Evolutionary conservation across 805 yeast species (phyloP), one percentile per base, ranked within the genome.

Genomic region (Saitoella complicata): DNA sequence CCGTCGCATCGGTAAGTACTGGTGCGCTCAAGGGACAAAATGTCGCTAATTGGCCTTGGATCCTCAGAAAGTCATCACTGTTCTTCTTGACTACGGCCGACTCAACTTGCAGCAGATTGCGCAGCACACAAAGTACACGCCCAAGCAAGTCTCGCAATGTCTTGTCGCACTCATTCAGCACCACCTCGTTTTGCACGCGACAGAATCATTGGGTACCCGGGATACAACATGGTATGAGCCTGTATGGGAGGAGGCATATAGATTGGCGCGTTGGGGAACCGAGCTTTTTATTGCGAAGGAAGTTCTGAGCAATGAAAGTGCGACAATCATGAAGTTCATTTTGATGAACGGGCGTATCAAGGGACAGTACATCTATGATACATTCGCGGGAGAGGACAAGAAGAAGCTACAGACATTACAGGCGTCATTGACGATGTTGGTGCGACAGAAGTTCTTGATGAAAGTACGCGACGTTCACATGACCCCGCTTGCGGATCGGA

Each of bases 101-200:
- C 9, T 34, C 12, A 40, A 10, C 12, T 6, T 40, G 3, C 31
- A 12, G 12, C 31, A 11, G 21, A n/a, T 40, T 9, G 6, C 10
- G 10, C 10, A n/a, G 3, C 38, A 37, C 21, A 40, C 43, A 8
- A 32, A n/a, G 4, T 30, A 32, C n/a, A 36, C 43, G 7, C n/a
- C 7, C 11, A 9, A 12, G 12, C 21, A 32, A 11, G n/a, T 40
- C 12, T 37, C 31, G 7, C 43, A 40, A 21, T 31, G 37, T 10
- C 31, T 40, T 11, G 43, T 32, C 21, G 11, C 37, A n/a, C n/a
- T 40, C n/a, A 32, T 40, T 36, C 38, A 21, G 31, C 43, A 40
- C 32, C 38, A 34, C 33, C n/a, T 32, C 21, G 43, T 34, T n/a
- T 21, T 10, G 43, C 32, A 31, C 38, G 43, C 34, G 8, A 40